Evolutionary conservation across 305 asterid species (phyloP).

Genomic region (Fraxinus dipetala): DNA sequence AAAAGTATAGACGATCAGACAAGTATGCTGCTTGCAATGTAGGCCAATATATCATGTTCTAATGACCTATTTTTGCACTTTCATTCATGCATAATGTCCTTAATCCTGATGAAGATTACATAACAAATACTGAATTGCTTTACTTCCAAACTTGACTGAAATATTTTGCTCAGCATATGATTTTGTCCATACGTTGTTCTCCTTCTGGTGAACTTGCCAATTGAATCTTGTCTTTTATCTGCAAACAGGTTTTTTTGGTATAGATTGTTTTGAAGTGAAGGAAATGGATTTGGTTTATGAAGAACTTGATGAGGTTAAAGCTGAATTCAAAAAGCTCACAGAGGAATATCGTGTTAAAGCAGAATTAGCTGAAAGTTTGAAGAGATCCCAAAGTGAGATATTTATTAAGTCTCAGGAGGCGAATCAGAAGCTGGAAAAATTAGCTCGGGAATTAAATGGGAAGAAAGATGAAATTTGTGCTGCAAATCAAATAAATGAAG

Average conservation of each 20-base stretch:
- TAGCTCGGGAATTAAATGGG: conserved; percentile 40
- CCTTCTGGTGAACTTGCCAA: background rate
- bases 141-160: background rate
- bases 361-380: conserved; percentile 59
- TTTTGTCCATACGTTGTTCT: background rate
- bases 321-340: conserved; percentile 62
- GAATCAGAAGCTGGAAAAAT: conserved; percentile 59
- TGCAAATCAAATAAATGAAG: conserved; percentile 40
- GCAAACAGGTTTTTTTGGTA: conserved; percentile 21
- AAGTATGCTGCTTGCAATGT: background rate
- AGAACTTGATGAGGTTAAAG: conserved; percentile 71
- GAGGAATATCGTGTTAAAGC: conserved; percentile 43
- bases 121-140: background rate
- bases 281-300: conserved; percentile 61
- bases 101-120: background rate
- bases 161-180: background rate
- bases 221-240: conserved; percentile 9
- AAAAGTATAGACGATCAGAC: background rate
- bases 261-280: conserved; percentile 21
- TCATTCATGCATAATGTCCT: background rate
- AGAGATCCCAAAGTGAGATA: conserved; percentile 64
- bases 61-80: background rate
- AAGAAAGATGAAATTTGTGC: conserved; percentile 49
- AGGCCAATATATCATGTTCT: background rate
- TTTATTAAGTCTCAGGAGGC: conserved; percentile 53